phyloP scores from a whole-genome alignment of 768 basidiomycete species.

The Mycena polygramma region DNA sequence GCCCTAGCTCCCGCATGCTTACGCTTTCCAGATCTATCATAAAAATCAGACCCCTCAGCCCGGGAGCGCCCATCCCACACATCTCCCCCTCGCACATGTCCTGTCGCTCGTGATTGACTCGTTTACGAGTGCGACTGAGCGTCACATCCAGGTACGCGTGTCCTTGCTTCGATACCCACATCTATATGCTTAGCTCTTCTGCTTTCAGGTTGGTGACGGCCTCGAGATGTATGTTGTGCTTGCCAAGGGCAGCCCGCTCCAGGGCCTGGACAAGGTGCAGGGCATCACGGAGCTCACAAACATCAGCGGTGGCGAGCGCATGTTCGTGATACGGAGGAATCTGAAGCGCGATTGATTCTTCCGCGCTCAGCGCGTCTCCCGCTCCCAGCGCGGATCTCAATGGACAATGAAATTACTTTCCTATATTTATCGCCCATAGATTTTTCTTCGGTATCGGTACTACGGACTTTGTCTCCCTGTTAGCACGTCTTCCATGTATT shows the following conservation, averaged over 20 bases:
- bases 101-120: constrained; percentile 93
- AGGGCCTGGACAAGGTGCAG: constrained; percentile 67
- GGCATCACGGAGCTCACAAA: constrained; percentile 75
- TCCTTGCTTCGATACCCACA: constrained; percentile 8
- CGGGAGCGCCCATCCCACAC: constrained; percentile 69
- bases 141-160: constrained; percentile 89
- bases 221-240: constrained; percentile 93
- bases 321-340: constrained; percentile 83
- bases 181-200: not conserved
- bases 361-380: no score
- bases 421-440: constrained; percentile 26
- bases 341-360: constrained; percentile 81
- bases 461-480: no score
- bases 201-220: constrained; percentile 88
- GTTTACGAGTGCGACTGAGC: constrained; percentile 97
- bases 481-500: no score
- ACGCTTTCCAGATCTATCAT: constrained; percentile 84
- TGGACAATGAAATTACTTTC: constrained; percentile 8
- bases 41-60: constrained; percentile 90
- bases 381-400: not conserved
- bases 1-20: not conserved
- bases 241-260: constrained; percentile 72
- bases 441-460: not conserved
- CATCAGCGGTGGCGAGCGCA: constrained; percentile 74
- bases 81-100: constrained; percentile 86